phyloP scores from a whole-genome alignment of 1,284 basidiomycete species.

The Chalciporus sp. region DNA sequence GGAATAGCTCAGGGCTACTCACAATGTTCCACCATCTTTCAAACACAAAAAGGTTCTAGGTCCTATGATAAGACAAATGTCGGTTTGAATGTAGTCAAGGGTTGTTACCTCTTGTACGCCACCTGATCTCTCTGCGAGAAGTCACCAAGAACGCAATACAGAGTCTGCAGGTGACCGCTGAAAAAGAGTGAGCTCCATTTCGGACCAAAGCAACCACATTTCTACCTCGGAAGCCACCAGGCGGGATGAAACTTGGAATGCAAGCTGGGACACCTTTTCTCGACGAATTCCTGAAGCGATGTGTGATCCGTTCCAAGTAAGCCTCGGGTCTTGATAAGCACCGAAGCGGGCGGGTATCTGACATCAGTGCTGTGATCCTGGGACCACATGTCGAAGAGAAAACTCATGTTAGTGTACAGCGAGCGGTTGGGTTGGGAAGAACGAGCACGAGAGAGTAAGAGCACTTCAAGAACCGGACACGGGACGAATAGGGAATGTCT shows the following conservation, averaged over 20 bases:
- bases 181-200: slow-evolving; percentile 8
- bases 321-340: slow-evolving; percentile 40
- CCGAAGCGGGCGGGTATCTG: slow-evolving; percentile 43
- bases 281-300: slow-evolving; percentile 56
- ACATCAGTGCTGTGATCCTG: slow-evolving; percentile 26
- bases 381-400: slow-evolving; percentile 26
- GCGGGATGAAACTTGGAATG: slow-evolving; percentile 55
- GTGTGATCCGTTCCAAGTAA: slow-evolving; percentile 17
- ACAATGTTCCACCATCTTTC: slow-evolving; percentile 75
- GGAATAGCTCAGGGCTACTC: slow-evolving; percentile 29
- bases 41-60: slow-evolving; percentile 58
- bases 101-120: slow-evolving; percentile 59
- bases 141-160: slow-evolving; percentile 70
- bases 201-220: not conserved
- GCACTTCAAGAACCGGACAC: not conserved
- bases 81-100: not conserved
- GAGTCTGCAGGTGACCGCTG: slow-evolving; percentile 74
- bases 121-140: slow-evolving; percentile 75
- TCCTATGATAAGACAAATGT: slow-evolving; percentile 5
- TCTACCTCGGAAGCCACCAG: slow-evolving; percentile 73
- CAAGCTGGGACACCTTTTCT: slow-evolving; percentile 60
- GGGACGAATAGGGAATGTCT: not conserved
- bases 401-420: slow-evolving; percentile 29
- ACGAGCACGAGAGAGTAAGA: not conserved
- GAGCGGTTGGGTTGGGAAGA: not conserved